Evolutionary conservation across 75 land plant genomes (phyloP), one percentile per base, ranked within the genome.

Genomic region (Selaginella tamariscina): DNA sequence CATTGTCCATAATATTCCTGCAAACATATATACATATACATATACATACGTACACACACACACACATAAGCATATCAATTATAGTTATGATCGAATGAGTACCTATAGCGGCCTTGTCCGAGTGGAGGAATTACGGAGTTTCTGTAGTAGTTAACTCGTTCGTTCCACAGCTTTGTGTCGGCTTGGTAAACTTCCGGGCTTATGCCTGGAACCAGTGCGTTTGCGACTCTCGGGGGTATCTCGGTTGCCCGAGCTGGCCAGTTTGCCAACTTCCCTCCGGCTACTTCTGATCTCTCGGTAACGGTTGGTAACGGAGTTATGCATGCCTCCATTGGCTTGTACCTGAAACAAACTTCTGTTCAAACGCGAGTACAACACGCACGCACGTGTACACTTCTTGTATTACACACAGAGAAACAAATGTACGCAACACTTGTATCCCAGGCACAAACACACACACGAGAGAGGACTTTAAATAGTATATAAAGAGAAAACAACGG

Each of bases 31-130:
- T n/a, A n/a, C n/a, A n/a, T n/a, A n/a, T n/a, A n/a, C n/a, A n/a
- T n/a, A n/a, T n/a, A n/a, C n/a, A n/a, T n/a, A n/a, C n/a, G n/a
- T n/a, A n/a, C n/a, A n/a, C n/a, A n/a, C n/a, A n/a, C n/a, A n/a
- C n/a, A n/a, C n/a, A n/a, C n/a, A n/a, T n/a, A n/a, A n/a, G n/a
- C n/a, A n/a, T n/a, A n/a, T n/a, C n/a, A n/a, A n/a, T n/a, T n/a
- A n/a, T n/a, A n/a, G n/a, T n/a, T n/a, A n/a, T n/a, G n/a, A 71
- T 91, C 96, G 84, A 91, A 82, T 13, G 88, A 79, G 66, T 91
- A 87, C 30, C 88, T 74, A 55, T 91, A 91, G 56, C 91, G 74
- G 31, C 83, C 86, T 11, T 80, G 55, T 60, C 82, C 91, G 71
- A 91, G 63, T n/a, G 77, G 72, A 29, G 78, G 44, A 59, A 80